phyloP scores from a whole-genome alignment of 1,139 yeast genomes.

The Candida pseudocylindracea region DNA sequence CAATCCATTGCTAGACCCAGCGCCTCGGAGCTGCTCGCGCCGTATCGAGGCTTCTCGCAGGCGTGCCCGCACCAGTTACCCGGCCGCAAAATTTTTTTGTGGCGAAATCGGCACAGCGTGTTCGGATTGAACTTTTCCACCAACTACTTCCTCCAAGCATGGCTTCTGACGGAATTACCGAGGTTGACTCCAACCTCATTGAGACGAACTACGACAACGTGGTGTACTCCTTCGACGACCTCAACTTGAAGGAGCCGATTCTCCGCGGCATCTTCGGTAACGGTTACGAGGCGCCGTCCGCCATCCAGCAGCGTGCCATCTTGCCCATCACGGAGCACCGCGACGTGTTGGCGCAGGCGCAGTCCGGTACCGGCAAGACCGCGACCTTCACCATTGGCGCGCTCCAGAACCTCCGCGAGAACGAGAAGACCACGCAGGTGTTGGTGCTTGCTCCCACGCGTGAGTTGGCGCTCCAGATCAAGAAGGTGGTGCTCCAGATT shows the following conservation, averaged over 20 bases:
- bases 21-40: too few species aligned
- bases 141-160: too few species aligned
- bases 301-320: slow-evolving; percentile 97
- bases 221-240: slow-evolving; percentile 74
- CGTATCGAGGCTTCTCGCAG: too few species aligned
- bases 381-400: slow-evolving; percentile 97
- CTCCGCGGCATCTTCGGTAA: slow-evolving; percentile 86
- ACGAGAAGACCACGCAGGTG: slow-evolving; percentile 69
- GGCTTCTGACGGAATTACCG: slow-evolving; percentile 39
- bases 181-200: slow-evolving; percentile 66
- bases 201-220: slow-evolving; percentile 97
- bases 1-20: too few species aligned
- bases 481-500: slow-evolving; percentile 83
- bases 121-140: not conserved
- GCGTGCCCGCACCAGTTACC: too few species aligned
- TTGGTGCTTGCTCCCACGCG: slow-evolving; percentile 96
- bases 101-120: not conserved
- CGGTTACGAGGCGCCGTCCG: slow-evolving; percentile 96
- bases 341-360: slow-evolving; percentile 97
- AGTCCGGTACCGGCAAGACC: slow-evolving; percentile 99
- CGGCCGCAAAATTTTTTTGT: slow-evolving; percentile 2
- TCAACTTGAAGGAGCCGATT: slow-evolving; percentile 57
- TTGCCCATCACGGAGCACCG: slow-evolving; percentile 90
- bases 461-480: slow-evolving; percentile 95
- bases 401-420: slow-evolving; percentile 76